Percentiles rank a stretch among this genome's conserved stretches.
These are phyloP conservation scores for Kregervanrija delftensis DNA, from an alignment of 805 yeast genomes.

Conservation along the genomic window DNA sequence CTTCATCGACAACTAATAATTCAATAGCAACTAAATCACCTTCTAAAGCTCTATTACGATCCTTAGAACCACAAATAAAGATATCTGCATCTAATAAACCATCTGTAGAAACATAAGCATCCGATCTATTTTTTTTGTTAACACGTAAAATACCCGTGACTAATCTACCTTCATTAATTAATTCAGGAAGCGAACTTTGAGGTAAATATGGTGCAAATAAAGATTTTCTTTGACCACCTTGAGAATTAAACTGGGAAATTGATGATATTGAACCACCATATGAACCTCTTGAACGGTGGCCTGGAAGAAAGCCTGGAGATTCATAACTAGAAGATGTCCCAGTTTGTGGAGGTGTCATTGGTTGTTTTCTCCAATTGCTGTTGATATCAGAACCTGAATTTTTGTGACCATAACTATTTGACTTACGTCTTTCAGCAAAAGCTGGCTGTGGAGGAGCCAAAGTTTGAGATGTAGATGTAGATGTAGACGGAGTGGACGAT, in stretches of 20 bases:
- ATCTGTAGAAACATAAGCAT: conserved; percentile 97
- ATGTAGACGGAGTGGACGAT: no score
- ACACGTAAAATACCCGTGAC: conserved; percentile 92
- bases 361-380: conserved; percentile 62
- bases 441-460: conserved; percentile 51
- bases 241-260: conserved; percentile 30
- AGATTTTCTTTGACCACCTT: conserved; percentile 54
- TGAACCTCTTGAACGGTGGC: conserved; percentile 63
- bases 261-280: conserved; percentile 59
- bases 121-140: conserved; percentile 92
- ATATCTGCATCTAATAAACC: conserved; percentile 94
- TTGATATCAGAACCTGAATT: conserved; percentile 41
- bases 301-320: conserved; percentile 51
- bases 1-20: conserved; percentile 90
- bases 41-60: conserved; percentile 94
- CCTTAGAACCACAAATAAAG: conserved; percentile 96
- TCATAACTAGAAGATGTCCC: conserved; percentile 13
- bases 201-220: conserved; percentile 95
- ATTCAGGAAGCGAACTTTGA: conserved; percentile 83
- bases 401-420: conserved; percentile 30
- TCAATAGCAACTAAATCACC: conserved; percentile 97
- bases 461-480: conserved; percentile 10
- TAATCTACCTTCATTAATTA: conserved; percentile 81
- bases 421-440: conserved; percentile 35
- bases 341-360: conserved; percentile 19